Evolutionary conservation across 192 early-diverging fungal species (phyloP), one percentile per base, ranked within the genome.

Genomic region (Backusella luteola): DNA sequence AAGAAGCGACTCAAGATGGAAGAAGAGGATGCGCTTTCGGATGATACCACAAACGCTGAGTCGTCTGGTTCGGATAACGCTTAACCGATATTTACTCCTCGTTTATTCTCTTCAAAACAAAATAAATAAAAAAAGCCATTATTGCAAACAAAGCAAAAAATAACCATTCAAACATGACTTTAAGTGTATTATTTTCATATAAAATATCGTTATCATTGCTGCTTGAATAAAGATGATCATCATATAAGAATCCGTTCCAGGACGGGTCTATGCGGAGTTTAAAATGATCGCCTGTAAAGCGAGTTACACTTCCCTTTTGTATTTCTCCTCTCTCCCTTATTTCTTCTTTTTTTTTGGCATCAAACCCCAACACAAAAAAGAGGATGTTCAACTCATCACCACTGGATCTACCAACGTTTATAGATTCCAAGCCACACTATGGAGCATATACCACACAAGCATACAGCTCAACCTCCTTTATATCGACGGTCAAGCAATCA

Each of bases 351-450:
- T 17, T 44, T 17, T 14, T 44, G 42, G 23, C 32, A 5, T 23
- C 34, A 39, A 74, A 59, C 8, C 38, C 8, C 19, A 36, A 34
- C 56, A 11, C 46, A 67, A 67, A 32, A 32, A 17, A 21, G 32
- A 32, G 39, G 29, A 78, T 78, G 77, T 78, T 78, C 23, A 73
- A 66, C 17, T 78, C 77, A 41, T 78, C 77, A 32, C 59, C 34
- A 32, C 73, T 81, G 32, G 80, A 77, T 34, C 26, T 81, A 53
- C 80, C 80, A 8, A 81, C 76, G 1, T 70, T 78, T 75, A 69
- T 59, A n/a, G 76, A 81, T 69, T 81, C 79, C 36, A 77, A 81
- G 36, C 71, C 77, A 69, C 69, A 74, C 29, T 81, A 74, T 67
- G 80, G 80, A 23, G 77, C 77, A 46, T 34, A 38, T 39, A 12